Base-by-base conservation (phyloP, 1,284 basidiomycete genomes). In the Paramarasmius palmivorus region DNA sequence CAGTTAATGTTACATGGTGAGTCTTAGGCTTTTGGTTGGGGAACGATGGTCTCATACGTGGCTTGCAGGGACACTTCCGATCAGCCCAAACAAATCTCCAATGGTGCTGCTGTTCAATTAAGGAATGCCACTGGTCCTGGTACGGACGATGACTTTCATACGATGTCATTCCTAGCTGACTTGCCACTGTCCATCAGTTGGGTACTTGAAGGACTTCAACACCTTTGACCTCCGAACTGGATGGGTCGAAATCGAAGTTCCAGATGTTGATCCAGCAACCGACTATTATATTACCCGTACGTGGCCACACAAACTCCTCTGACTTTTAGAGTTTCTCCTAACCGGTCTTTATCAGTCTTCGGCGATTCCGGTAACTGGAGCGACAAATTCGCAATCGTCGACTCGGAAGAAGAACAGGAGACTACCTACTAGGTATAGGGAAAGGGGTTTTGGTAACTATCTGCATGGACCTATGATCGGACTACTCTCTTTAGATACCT, bases 291-390 rank as follows among this genome's bases (percentile, higher is more conserved):
- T 56, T n/a, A 26, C 37, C 23, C 51, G 55, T 56, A 32, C 46
- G 55, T 56, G 2, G 8, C 26, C 6, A 25, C 8, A 34, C 7
- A 0, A 12, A 32, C 17, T 26, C 9, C 14, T 29, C 25, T 6
- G n/a, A 10, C 14, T 23, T 10, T 15, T 17, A 25, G 23, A 19
- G 26, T 25, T 12, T 17, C 14, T 5, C 9, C 40, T 42, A 17
- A 22, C 12, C 37, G 20, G 35, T 12, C 29, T 10, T 38, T 26
- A 50, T 22, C 26, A 56, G 55, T 53, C 15, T 57, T n/a, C 38
- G 59, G 63, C 55, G 32, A 60, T 61, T 68, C 68, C 62, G 71
- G 71, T 54, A 73, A 60, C 52, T 35, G 46, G 23, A 35, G 52
- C 61, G 50, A 46, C 9, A 32, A 41, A 1, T 55, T 53, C 17